Evolutionary conservation across 768 basidiomycete genomes (phyloP), one percentile per base, ranked within the genome.

Genomic region (Fistulinella prunicolor): DNA sequence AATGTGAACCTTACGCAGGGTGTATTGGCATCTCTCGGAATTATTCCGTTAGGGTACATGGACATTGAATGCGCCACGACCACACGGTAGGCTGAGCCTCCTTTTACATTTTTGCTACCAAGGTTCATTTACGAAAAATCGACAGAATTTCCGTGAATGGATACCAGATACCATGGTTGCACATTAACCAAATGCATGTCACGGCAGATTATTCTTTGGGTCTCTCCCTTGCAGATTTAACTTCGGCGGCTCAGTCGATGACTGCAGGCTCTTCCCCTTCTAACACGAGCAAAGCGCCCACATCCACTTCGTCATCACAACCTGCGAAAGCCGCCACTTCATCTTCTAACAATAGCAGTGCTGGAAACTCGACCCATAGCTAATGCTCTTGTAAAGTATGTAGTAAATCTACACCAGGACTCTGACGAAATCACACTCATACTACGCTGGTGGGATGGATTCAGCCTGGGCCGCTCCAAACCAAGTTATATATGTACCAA

Each of bases 81-180:
- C 2, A 62, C 62, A 43, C 59, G 49, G 72, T 71, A 42, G 14
- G 71, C 56, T 26, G 24, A 16, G 29, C 10, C 34, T 13, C 8
- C 19, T 9, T 38, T 38, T 19, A 21, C 32, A n/a, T n/a, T 45
- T n/a, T 21, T 19, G n/a, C n/a, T n/a, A n/a, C n/a, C n/a, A n/a
- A n/a, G n/a, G n/a, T 23, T 38, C 26, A 23, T 16, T 34, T 14
- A 32, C 21, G 14, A n/a, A n/a, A n/a, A n/a, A n/a, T n/a, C 4
- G 26, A 36, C 42, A 73, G 67, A 38, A 68, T 81, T 10, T 81
- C 77, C 4, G 55, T 67, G 13, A 74, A 75, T 17, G 82, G 83
- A 16, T 87, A 87, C 56, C 68, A 71, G 49, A 62, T 86, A 35
- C 85, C 85, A 10, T 86, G 82, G 83, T 63, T 86, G 51, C 74